Conservation (phyloP, 805 yeast species). For the Sungouiozyma intestinalis region DNA sequence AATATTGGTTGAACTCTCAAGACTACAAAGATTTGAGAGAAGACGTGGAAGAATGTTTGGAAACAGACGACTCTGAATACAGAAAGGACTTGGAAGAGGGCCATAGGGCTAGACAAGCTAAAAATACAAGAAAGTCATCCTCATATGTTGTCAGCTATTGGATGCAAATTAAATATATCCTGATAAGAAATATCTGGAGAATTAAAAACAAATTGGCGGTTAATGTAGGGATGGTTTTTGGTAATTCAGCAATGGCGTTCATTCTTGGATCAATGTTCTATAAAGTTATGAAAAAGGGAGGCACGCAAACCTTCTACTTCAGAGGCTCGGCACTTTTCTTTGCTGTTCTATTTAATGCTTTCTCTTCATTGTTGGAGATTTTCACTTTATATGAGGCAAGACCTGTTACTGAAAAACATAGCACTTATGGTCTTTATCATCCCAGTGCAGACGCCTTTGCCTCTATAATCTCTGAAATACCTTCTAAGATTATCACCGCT, state of each 20-base stretch:
- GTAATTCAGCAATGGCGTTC: constrained; percentile 44
- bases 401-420: constrained; percentile 49
- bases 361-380: constrained; percentile 50
- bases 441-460: constrained; percentile 53
- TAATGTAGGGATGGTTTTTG: constrained; percentile 32
- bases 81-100: constrained; percentile 26
- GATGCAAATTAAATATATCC: constrained; percentile 41
- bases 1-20: constrained; percentile 44
- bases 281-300: constrained; percentile 30
- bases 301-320: constrained; percentile 40
- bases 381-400: constrained; percentile 44
- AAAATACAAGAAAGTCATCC: constrained; percentile 36
- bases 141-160: constrained; percentile 43
- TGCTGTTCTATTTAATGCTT: constrained; percentile 52
- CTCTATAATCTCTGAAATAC: constrained; percentile 41
- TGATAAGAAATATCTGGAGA: constrained; percentile 40
- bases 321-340: constrained; percentile 61
- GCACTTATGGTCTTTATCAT: constrained; percentile 44
- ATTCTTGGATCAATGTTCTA: constrained; percentile 49
- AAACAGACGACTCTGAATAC: constrained; percentile 15
- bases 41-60: constrained; percentile 36
- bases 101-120: constrained; percentile 44
- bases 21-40: constrained; percentile 32
- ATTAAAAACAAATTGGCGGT: constrained; percentile 41
- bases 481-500: constrained; percentile 38